Evolutionary conservation across 129 eudicot genomes (phyloP), one percentile per base, ranked within the genome.

Genomic region (Artemisia annua): DNA sequence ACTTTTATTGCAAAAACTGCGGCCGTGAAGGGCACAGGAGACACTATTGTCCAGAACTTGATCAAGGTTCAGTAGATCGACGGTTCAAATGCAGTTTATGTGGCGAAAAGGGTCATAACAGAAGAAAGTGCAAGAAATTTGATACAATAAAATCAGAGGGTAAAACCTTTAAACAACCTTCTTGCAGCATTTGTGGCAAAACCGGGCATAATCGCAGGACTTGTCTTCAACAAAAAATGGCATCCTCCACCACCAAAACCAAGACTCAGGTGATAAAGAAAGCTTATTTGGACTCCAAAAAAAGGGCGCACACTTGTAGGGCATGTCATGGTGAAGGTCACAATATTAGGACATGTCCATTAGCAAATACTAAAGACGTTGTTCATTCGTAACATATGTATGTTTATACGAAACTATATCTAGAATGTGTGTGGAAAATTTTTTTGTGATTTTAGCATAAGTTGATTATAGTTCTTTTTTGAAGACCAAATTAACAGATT

Each of bases 1-100:
- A 75, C 70, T 90, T 86, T 77, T 86, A 84, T 69, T 94, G 93
- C 87, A 74, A 82, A 62, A 84, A 83, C 66, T 94, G 98, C 50
- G 98, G 98, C 24, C 77, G 78, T 0, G 86, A 90, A 87, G 98
- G 98, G 32, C 98, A 90, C 75, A 83, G 96, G 49, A 81, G 82
- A 50, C 81, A 90, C 69, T 94, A 86, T 79, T 94, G 98, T 73
- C 97, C 98, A 19, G 89, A 93, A 67, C 70, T 81, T 49, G 59
- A 66, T 65, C 79, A 69, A 16, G 68, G 61, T 24, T 13, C 26
- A 48, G 14, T 19, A 18, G 92, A 87, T 65, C 82, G 87, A 79
- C 75, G 79, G 65, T 85, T 80, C 76, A 87, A 61, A 73, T 93
- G 98, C 78, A 75, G 86, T 26, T 55, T 88, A 48, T 90, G 97